phyloP scores from a whole-genome alignment of 192 early-diverging fungal genomes.

The Gaertneriomyces semiglobifer region DNA sequence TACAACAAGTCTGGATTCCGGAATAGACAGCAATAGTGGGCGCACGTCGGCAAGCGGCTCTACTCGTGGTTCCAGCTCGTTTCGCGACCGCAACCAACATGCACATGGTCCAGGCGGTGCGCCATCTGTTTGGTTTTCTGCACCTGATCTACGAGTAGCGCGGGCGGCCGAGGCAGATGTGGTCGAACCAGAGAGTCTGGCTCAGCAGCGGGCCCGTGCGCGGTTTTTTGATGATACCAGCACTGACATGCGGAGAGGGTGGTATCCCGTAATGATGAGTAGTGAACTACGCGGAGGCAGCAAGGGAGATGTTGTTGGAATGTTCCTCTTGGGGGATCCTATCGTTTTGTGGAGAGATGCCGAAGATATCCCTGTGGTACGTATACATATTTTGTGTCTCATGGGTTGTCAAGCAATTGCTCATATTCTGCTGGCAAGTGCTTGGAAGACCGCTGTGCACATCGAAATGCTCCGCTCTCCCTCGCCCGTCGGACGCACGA shows the following conservation, averaged over 20 bases:
- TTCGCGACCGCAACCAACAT: too few species aligned
- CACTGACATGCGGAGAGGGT: slow-evolving; percentile 22
- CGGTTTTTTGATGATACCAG: slow-evolving; percentile 27
- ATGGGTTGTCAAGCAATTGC: background rate
- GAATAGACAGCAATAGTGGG: too few species aligned
- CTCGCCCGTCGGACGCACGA: slow-evolving; percentile 33
- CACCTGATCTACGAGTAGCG: slow-evolving; percentile 20
- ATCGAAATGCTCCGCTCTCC: slow-evolving; percentile 42
- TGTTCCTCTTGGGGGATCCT: slow-evolving; percentile 22
- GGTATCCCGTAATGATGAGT: slow-evolving; percentile 17
- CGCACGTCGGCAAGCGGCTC: too few species aligned
- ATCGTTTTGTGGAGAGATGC: slow-evolving; percentile 23
- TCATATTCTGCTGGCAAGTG: background rate
- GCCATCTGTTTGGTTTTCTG: slow-evolving; percentile 22
- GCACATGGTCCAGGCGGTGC: background rate
- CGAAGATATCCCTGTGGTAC: slow-evolving; percentile 24
- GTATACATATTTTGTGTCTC: background rate
- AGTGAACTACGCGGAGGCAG: slow-evolving; percentile 4
- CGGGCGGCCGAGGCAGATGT: slow-evolving; percentile 22
- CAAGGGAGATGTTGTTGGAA: slow-evolving; percentile 14
- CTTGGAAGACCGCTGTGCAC: slow-evolving; percentile 43
- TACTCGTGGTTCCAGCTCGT: too few species aligned
- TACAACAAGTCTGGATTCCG: too few species aligned
- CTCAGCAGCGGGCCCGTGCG: slow-evolving; percentile 27
- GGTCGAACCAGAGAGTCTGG: slow-evolving; percentile 21